Conservation (phyloP, 1,139 yeast species). For the Arxiozyma slooffiae region DNA sequence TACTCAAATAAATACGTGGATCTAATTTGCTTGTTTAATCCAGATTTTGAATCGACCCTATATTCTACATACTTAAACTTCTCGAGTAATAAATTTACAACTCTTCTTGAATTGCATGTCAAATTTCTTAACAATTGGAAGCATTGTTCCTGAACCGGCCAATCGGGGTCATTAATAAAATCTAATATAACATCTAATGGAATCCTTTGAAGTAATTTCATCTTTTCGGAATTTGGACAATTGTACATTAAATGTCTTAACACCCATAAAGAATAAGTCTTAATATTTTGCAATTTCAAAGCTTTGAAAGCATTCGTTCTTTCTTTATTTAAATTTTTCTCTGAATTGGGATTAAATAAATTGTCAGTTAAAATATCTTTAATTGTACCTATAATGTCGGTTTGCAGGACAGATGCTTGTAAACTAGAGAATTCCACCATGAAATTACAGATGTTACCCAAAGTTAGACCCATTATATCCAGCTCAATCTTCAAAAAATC, state of each 20-base stretch:
- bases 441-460: constrained; percentile 67
- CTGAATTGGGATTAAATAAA: constrained; percentile 22
- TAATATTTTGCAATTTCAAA: constrained; percentile 28
- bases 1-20: constrained; percentile 32
- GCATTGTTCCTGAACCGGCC: constrained; percentile 54
- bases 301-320: constrained; percentile 8
- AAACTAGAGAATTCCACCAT: constrained; percentile 74
- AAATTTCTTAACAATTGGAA: constrained; percentile 69
- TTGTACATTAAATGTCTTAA: constrained; percentile 47
- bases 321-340: constrained; percentile 5
- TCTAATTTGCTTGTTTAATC: constrained; percentile 12
- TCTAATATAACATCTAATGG: constrained; percentile 44
- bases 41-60: constrained; percentile 15
- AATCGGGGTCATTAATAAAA: constrained; percentile 39
- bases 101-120: constrained; percentile 54
- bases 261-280: constrained; percentile 46
- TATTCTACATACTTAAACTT: constrained; percentile 27
- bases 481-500: constrained; percentile 30
- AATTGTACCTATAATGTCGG: constrained; percentile 45
- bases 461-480: constrained; percentile 41
- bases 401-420: constrained; percentile 46
- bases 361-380: constrained; percentile 30
- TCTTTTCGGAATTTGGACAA: constrained; percentile 32
- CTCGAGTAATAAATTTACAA: constrained; percentile 37
- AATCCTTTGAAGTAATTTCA: constrained; percentile 36